phyloP scores from a whole-genome alignment of 1,139 yeast species.

The Yamadazyma atlantica region DNA sequence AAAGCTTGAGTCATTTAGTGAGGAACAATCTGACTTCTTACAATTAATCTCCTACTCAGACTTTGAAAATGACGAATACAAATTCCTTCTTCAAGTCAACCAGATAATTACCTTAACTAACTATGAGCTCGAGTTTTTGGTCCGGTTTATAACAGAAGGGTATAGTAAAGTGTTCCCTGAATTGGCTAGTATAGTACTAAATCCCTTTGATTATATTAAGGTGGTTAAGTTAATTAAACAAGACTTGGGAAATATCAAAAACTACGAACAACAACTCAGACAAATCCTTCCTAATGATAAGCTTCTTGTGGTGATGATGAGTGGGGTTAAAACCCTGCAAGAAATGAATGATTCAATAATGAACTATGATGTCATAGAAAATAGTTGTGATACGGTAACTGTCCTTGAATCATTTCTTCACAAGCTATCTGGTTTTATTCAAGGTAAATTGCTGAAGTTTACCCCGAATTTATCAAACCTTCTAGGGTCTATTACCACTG shows the following conservation, averaged over 20 bases:
- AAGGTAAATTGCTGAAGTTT: conserved; percentile 52
- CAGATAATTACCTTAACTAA: conserved; percentile 55
- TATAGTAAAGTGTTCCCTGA: conserved; percentile 73
- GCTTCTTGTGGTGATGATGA: conserved; percentile 70
- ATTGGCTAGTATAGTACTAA: conserved; percentile 60
- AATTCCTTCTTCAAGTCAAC: conserved; percentile 55
- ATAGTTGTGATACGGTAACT: conserved; percentile 50
- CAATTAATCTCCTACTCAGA: conserved; percentile 33
- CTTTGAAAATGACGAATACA: conserved; percentile 41
- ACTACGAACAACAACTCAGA: conserved; percentile 36
- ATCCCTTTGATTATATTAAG: conserved; percentile 63
- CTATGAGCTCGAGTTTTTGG: conserved; percentile 52
- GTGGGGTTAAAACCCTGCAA: conserved; percentile 44
- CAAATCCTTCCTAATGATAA: conserved; percentile 59
- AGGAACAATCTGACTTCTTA: conserved; percentile 32
- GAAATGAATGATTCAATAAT: conserved; percentile 26
- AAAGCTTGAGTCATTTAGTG: conserved; percentile 23
- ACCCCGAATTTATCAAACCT: conserved; percentile 83
- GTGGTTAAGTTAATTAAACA: conserved; percentile 55
- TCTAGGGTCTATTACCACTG: conserved; percentile 71
- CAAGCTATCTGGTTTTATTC: conserved; percentile 53
- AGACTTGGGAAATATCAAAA: conserved; percentile 35
- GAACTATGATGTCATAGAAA: conserved; percentile 35
- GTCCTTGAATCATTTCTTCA: conserved; percentile 44
- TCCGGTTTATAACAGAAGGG: conserved; percentile 49